Base-by-base conservation (phyloP, 495 filamentous ascomycete species). In the Neurospora hispaniola region DNA sequence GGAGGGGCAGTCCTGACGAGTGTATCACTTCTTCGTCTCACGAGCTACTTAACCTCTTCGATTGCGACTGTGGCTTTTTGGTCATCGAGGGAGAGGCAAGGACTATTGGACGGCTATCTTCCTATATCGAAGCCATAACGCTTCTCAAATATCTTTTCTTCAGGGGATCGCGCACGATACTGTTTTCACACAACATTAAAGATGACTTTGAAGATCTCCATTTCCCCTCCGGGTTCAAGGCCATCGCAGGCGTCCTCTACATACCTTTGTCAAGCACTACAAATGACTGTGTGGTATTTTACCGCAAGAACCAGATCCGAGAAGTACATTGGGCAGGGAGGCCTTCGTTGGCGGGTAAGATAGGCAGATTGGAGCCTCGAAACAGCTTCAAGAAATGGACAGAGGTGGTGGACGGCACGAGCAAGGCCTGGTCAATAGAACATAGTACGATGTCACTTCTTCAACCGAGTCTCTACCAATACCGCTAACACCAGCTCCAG, bases 271-370 rank as follows among this genome's bases (percentile, higher is more conserved):
- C 90, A 4, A 82, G 87, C 12, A 85, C 84, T 35, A 92, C 92
- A 2, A 80, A 78, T 59, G 93, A 96, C 75, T 95, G 94, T 75
- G 94, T 96, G 59, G 90, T 92, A 0, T 94, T 96, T 75, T 94
- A 94, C 80, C 87, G 93, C 5, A 90, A 86, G 70, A 89, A 89
- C 2, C 90, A 93, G 73, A 73, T 91, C 10, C 88, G 86, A 20
- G 88, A 93, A 77, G 91, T 94, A 16, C 91, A 90, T 80, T 94
- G 92, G 93, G 93, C 92, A 6, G 93, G 93, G 11, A 94, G 93
- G 77, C 93, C 93, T 0, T 92, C 88, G 69, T 86, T 86, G 74
- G 82, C 85, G 74, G 89, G 88, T 5, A 90, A 89, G 12, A 83
- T 87, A 73, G 88, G 85, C 14, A 91, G 87, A 74, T 82, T 92